phyloP scores from a whole-genome alignment of 1,284 basidiomycete species.

The Malassezia sp. region DNA sequence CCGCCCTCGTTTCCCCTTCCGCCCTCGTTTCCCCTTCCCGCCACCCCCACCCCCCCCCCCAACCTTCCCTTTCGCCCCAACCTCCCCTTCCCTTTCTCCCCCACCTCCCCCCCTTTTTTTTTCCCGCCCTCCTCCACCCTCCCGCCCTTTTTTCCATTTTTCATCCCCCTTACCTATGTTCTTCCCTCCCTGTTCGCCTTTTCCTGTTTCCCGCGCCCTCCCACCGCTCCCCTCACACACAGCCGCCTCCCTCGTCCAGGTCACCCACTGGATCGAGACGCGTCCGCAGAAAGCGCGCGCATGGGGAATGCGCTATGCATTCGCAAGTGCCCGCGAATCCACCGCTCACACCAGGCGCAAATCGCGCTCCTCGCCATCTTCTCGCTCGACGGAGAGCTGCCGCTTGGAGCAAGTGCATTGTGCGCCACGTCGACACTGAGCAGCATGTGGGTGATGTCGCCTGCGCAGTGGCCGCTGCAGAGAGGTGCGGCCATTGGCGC shows the following conservation, averaged over 20 bases:
- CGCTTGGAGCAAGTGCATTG: background rate
- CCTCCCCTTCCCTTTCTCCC: too few species aligned
- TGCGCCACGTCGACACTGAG: background rate
- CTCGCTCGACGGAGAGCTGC: background rate
- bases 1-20: too few species aligned
- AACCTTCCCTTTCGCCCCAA: too few species aligned
- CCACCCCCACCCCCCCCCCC: too few species aligned
- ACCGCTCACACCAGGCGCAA: conserved; percentile 1
- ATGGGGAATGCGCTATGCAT: background rate
- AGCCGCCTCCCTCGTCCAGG: conserved; percentile 6
- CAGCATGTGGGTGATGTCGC: background rate
- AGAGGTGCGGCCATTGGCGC: too few species aligned
- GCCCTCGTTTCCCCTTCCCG: too few species aligned
- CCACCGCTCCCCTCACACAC: too few species aligned
- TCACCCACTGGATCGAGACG: conserved; percentile 14
- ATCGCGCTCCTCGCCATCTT: background rate
- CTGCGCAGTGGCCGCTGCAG: background rate
- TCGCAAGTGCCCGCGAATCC: background rate
- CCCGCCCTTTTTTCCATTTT: background rate
- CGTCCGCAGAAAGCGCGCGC: conserved; percentile 4
- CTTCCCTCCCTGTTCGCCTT: conserved; percentile 1
- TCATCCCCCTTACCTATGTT: background rate
- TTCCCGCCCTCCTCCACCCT: background rate
- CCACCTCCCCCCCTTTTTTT: background rate
- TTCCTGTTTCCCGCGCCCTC: too few species aligned